Percentiles rank a stretch among this genome's conserved stretches.
Conservation (phyloP, 495 filamentous ascomycete genomes). For the Antarctomyces pellizariae region DNA sequence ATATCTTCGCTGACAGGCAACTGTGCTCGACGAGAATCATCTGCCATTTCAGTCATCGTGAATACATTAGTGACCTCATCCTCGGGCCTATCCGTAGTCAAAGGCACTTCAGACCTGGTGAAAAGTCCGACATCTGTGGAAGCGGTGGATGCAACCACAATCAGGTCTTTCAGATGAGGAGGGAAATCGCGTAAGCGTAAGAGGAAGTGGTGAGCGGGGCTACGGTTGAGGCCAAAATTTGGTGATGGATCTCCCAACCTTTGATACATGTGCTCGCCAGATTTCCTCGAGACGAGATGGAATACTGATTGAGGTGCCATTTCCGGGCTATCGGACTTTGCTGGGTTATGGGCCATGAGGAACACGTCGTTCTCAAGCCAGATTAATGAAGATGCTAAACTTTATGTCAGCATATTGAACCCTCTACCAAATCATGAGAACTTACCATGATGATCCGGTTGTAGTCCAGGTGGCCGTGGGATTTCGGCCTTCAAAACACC, state of each 20-base stretch:
- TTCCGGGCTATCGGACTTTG: conserved; percentile 28
- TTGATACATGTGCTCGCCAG: conserved; percentile 35
- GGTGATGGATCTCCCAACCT: conserved; percentile 48
- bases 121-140: conserved; percentile 56
- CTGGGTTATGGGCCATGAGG: conserved; percentile 49
- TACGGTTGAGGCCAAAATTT: conserved; percentile 38
- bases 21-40: conserved; percentile 56
- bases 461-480: conserved; percentile 48
- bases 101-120: conserved; percentile 39
- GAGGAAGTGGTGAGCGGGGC: conserved; percentile 54
- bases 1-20: conserved; percentile 42
- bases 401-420: conserved; percentile 10
- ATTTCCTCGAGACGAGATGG: conserved; percentile 48
- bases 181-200: conserved; percentile 51
- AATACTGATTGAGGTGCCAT: conserved; percentile 37
- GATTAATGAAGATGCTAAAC: conserved; percentile 49
- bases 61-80: conserved; percentile 40
- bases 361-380: conserved; percentile 87
- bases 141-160: conserved; percentile 65
- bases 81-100: conserved; percentile 34
- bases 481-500: conserved; percentile 54
- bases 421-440: conserved; percentile 2
- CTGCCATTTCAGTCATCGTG: conserved; percentile 42
- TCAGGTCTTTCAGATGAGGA: conserved; percentile 50
- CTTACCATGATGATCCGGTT: conserved; percentile 44